Conservation (phyloP, 2,329 filamentous ascomycete genomes). For the Plectosphaerella cucumerina region DNA sequence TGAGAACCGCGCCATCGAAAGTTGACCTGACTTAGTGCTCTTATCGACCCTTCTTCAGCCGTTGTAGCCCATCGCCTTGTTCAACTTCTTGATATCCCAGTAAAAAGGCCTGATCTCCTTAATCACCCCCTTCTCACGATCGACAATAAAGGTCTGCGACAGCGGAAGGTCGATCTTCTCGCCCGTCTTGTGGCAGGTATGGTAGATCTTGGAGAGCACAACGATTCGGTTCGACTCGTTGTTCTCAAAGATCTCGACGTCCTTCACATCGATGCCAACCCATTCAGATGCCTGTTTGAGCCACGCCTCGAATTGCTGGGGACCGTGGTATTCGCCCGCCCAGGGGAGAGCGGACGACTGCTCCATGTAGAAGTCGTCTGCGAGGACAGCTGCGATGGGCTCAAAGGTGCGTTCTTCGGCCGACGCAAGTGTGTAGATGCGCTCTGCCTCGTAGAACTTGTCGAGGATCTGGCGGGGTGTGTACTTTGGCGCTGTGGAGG, state of each 20-base stretch:
- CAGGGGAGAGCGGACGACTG: conserved; percentile 29
- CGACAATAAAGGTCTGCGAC: conserved; percentile 24
- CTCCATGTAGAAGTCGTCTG: conserved; percentile 18
- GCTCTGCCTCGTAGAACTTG: conserved; percentile 28
- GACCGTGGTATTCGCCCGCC: conserved; percentile 23
- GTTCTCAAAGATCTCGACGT: conserved; percentile 24
- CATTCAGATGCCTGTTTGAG: conserved; percentile 17
- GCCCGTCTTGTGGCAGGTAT: conserved; percentile 24
- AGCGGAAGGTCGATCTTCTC: conserved; percentile 22
- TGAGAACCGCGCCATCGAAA: no score
- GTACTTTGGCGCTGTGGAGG: conserved; percentile 7
- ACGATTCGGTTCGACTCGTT: conserved; percentile 21
- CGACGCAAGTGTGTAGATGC: conserved; percentile 27
- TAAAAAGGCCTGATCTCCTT: conserved; percentile 26
- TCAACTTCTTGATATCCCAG: conserved; percentile 25
- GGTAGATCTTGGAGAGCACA: conserved; percentile 18
- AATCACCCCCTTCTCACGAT: conserved; percentile 24
- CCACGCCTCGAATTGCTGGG: conserved; percentile 25
- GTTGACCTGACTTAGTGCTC: no score
- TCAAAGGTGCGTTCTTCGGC: conserved; percentile 25
- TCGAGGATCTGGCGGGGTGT: conserved; percentile 22
- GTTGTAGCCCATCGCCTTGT: conserved; percentile 9
- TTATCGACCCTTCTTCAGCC: no score
- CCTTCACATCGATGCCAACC: conserved; percentile 23
- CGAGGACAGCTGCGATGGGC: conserved; percentile 20